Conservation (phyloP, 2,329 filamentous ascomycete species). For the Venturia aucupariae region DNA sequence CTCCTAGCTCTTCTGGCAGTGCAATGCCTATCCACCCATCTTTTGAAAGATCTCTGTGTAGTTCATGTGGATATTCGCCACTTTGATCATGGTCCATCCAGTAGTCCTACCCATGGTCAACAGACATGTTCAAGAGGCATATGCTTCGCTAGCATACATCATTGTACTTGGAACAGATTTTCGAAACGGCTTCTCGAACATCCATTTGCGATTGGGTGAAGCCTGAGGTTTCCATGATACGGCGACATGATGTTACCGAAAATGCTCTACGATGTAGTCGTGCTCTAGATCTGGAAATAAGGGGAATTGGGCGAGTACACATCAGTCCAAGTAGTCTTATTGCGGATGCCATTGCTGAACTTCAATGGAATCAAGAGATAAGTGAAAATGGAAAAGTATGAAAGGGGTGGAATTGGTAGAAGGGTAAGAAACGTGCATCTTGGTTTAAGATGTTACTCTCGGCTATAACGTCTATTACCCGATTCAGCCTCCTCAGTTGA, state of each 20-base stretch:
- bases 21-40: constrained; percentile 78
- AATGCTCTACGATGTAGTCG: constrained; percentile 20
- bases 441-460: not conserved
- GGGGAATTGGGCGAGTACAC: not conserved
- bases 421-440: too few species aligned
- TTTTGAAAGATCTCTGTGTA: constrained; percentile 64
- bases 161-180: constrained; percentile 61
- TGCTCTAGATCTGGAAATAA: not conserved
- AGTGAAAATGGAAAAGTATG: too few species aligned
- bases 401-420: not conserved
- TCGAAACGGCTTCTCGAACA: constrained; percentile 60
- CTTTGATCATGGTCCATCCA: constrained; percentile 66
- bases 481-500: not conserved
- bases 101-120: constrained; percentile 41
- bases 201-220: constrained; percentile 66
- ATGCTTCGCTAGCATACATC: constrained; percentile 33
- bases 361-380: too few species aligned
- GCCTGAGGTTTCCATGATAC: constrained; percentile 61
- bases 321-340: not conserved
- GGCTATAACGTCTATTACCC: constrained; percentile 2
- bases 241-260: constrained; percentile 22
- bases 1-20: constrained; percentile 64
- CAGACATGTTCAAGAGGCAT: constrained; percentile 2
- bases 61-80: constrained; percentile 62
- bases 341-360: not conserved